These are phyloP conservation scores for Venturiaceae sp. DNA, from an alignment of 2,329 filamentous ascomycete species.

Conservation along the genomic window DNA sequence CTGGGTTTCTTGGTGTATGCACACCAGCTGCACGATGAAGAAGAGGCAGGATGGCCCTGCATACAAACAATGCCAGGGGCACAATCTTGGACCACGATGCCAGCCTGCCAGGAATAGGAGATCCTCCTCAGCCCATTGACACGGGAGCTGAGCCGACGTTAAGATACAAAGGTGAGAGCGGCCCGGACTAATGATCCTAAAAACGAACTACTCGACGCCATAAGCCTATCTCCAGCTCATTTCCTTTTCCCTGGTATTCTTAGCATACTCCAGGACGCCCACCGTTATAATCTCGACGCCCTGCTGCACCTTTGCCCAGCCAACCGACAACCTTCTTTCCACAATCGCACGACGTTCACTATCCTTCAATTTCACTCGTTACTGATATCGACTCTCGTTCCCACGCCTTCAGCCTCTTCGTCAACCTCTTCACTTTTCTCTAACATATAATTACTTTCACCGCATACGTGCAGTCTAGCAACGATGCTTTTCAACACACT, in stretches of 20 bases:
- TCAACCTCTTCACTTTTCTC: not conserved
- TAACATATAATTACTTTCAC: not conserved
- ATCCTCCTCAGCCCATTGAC: not conserved
- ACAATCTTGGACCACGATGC: not conserved
- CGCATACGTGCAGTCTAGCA: not conserved
- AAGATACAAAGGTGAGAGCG: not conserved
- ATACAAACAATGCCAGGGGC: not conserved
- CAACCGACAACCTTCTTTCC: not conserved
- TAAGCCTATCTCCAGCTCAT: not conserved
- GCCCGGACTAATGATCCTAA: not conserved
- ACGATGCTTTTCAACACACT: constrained; percentile 6
- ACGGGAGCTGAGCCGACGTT: not conserved
- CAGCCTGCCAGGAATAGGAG: not conserved
- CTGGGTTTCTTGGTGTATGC: not conserved
- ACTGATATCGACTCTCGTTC: not conserved
- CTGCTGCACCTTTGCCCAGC: not conserved
- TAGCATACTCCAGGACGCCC: not conserved
- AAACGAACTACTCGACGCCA: not conserved
- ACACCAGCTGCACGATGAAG: not conserved
- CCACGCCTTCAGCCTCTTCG: not conserved
- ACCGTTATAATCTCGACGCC: not conserved
- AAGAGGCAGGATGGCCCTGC: not conserved
- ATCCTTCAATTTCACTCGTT: not conserved
- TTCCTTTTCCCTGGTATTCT: constrained; percentile 1
- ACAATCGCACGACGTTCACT: not conserved